A percentile compares a stretch with the other conserved stretches of the same genome.
These are phyloP conservation scores for Phytophthora capsici DNA, from an alignment of 352 stramenopile species.

Conservation along the genomic window DNA sequence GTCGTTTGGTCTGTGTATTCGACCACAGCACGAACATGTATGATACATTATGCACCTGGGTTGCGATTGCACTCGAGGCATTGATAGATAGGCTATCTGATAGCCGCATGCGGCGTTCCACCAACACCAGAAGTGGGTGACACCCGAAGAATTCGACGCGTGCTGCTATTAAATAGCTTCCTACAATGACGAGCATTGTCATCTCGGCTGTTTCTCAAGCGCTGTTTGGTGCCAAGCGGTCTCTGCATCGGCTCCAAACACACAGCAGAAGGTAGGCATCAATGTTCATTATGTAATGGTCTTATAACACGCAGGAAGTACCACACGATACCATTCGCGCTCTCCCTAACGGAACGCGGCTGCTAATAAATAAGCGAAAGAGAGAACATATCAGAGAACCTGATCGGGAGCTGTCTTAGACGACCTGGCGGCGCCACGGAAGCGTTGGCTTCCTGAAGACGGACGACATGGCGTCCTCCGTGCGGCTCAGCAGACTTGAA, in stretches of 20 bases:
- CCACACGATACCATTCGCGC: constrained; percentile 14
- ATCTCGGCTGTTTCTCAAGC: constrained; percentile 11
- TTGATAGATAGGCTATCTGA: neutral
- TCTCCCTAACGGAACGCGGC: constrained; percentile 24
- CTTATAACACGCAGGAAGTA: constrained; percentile 14
- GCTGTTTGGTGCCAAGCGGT: neutral
- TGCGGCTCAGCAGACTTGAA: constrained; percentile 56
- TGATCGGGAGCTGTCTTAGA: constrained; percentile 13
- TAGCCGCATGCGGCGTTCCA: constrained; percentile 2
- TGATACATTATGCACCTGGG: no score
- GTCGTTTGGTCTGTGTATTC: neutral
- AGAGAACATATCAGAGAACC: neutral
- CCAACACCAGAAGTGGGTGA: neutral
- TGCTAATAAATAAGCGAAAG: constrained; percentile 30
- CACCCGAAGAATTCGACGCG: no score
- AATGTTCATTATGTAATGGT: constrained; percentile 29
- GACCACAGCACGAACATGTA: neutral
- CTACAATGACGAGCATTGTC: neutral
- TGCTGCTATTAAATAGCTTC: no score
- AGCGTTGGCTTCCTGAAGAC: constrained; percentile 45
- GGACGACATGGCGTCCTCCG: constrained; percentile 55
- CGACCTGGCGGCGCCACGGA: constrained; percentile 37
- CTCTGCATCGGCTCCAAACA: neutral
- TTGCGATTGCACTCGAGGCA: no score
- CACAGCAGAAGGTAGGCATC: constrained; percentile 7